Base-by-base conservation (phyloP, 176 grass and related monocot species). In the Zea luxurians region DNA sequence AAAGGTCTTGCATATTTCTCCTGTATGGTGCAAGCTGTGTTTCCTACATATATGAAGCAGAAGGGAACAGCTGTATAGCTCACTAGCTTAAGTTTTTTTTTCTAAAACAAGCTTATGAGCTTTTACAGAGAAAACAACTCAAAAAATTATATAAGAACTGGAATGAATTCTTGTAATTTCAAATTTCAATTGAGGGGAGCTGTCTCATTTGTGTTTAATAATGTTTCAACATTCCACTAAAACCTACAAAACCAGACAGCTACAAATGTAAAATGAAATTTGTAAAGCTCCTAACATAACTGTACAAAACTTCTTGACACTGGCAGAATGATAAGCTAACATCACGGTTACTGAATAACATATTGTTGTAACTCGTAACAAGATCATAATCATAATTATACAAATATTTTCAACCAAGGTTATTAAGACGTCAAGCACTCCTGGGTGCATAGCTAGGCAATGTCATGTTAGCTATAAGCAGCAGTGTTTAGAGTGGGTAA, bases 1-100 rank as follows among this genome's bases (percentile, higher is more conserved):
- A 83, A 80, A 98, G 76, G 80, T 98, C 96, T 67, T 98, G 96
- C 63, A 94, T 76, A 81, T 98, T 98, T 83, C 96, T 94, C 80
- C 92, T 84, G 63, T 98, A 81, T 58, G 96, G 92, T 92, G 78
- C 50, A 74, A 98, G 92, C 49, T 98, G 96, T 64, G 92, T 98
- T 70, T 98, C 96, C 96, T 98, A 68, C 70, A 88, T 65, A 80
- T 21, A 76, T 77, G 35, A 41, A 82, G 10, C 47, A 81, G 68
- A 73, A 77, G 40, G 71, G 18, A 78, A 72, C 78, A 75, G 41
- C 37, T 41, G 38, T 3, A 7, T 57, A 71, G 48, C 38, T 64
- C 66, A 64, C 18, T 27, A 69, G 43, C 41, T 61, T 5, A 34
- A 36, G 66, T 8, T 35, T 75, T 44, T 37, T 53, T 16, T 7